phyloP scores from a whole-genome alignment of 192 early-diverging fungal genomes.

The Geranomyces variabilis region DNA sequence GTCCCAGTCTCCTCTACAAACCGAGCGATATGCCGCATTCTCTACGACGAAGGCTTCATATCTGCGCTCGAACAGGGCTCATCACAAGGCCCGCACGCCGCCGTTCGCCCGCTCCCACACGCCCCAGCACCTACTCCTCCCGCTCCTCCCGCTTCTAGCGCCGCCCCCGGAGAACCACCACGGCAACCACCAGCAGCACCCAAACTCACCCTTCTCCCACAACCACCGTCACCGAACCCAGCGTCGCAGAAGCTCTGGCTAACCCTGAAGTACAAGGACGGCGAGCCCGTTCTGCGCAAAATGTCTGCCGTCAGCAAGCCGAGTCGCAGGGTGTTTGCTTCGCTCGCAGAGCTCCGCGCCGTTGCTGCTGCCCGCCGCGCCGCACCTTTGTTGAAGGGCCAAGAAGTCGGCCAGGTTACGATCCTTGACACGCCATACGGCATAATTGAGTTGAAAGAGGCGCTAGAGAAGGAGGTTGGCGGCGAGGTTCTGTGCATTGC shows the following conservation, averaged over 20 bases:
- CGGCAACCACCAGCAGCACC: not conserved
- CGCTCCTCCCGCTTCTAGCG: too few species aligned
- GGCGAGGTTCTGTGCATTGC: slow-evolving; percentile 75
- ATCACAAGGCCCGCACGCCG: slow-evolving; percentile 63
- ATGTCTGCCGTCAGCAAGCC: slow-evolving; percentile 88
- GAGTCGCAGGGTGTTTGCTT: slow-evolving; percentile 77
- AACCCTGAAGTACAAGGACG: slow-evolving; percentile 88
- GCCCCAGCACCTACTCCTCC: too few species aligned
- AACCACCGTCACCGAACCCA: not conserved
- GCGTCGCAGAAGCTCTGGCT: slow-evolving; percentile 73
- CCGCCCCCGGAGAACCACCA: not conserved
- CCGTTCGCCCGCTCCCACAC: not conserved
- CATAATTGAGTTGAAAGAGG: slow-evolving; percentile 89
- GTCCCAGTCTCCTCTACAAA: slow-evolving; percentile 90
- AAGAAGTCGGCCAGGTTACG: slow-evolving; percentile 88
- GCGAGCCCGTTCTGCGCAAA: slow-evolving; percentile 71
- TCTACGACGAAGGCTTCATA: slow-evolving; percentile 92
- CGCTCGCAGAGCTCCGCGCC: slow-evolving; percentile 75
- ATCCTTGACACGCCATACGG: slow-evolving; percentile 86
- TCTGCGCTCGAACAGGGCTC: slow-evolving; percentile 78
- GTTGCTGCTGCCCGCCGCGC: slow-evolving; percentile 73
- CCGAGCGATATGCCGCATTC: slow-evolving; percentile 78
- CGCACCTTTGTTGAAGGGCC: slow-evolving; percentile 73
- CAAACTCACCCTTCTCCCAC: not conserved
- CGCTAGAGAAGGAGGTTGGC: slow-evolving; percentile 78